Evolutionary conservation across 2,329 filamentous ascomycete species (phyloP), one percentile per base, ranked within the genome.

Genomic region (Epichloe hybrida): DNA sequence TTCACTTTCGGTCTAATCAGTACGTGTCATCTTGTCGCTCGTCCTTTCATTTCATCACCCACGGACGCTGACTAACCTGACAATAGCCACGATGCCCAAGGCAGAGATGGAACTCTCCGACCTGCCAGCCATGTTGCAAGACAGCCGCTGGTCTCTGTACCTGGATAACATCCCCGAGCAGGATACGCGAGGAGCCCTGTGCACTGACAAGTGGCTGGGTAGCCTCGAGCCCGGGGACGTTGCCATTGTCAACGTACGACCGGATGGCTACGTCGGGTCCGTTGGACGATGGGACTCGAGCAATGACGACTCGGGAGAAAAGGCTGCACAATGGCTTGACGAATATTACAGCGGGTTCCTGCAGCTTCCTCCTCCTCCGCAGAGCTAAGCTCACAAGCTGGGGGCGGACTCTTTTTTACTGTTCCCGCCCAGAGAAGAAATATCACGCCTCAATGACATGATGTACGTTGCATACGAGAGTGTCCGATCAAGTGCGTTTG

Each of bases 191-290:
- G 71, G 72, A 39, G 60, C 67, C 38, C 64, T 72, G 35, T 84
- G 80, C 63, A 84, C 79, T 9, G 75, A 81, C 58, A 87, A 85
- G 63, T 88, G 83, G 83, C 69, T 86, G 6, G 81, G 80, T 40
- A 73, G 70, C 44, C 66, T 86, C 3, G 69, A 67, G 0, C 69
- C 71, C 1, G 69, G 73, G 9, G 76, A 84, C 56, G 75, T 84
- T 5, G 80, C 77, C 4, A 75, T 88, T 40, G 70, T 83, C 40
- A 82, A 84, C 57, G 80, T 88, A 2, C 73, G 84, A 5, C 84
- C 84, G 0, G 84, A 88, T 64, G 84, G 84, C 11, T 88, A 88
- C 62, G 78, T 88, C 4, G 84, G 84, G 1, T 79, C 74, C n/a
- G 65, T 86, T 23, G 69, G 73, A 43, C 66, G 73, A 40, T 77